phyloP scores from a whole-genome alignment of 179 eudicot genomes.

The Beta lomatogona region DNA sequence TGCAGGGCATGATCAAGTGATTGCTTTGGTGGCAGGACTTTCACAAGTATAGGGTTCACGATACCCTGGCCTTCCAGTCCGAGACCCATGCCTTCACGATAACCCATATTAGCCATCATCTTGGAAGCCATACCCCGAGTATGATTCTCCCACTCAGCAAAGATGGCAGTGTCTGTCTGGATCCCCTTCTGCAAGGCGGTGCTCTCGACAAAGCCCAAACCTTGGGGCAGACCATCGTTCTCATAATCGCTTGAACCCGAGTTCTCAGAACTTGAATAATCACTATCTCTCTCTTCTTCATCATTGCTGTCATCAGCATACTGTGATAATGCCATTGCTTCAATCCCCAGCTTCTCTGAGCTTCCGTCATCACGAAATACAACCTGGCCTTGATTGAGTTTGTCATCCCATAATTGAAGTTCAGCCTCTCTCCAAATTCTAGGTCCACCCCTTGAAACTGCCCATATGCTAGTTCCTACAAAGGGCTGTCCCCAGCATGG shows the following conservation, averaged over 20 bases:
- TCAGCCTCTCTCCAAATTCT: slow-evolving; percentile 93
- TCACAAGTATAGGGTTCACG: slow-evolving; percentile 68
- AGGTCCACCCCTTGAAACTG: slow-evolving; percentile 48
- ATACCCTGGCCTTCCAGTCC: slow-evolving; percentile 86
- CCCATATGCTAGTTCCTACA: slow-evolving; percentile 75
- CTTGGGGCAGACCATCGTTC: slow-evolving; percentile 51
- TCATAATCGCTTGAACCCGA: slow-evolving; percentile 60
- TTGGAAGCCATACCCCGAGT: slow-evolving; percentile 94
- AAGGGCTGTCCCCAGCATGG: slow-evolving; percentile 60
- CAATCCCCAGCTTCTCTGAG: slow-evolving; percentile 59
- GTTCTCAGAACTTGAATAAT: slow-evolving; percentile 46
- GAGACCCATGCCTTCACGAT: slow-evolving; percentile 93
- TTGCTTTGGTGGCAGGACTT: slow-evolving; percentile 81
- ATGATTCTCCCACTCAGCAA: slow-evolving; percentile 97
- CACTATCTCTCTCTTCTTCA: slow-evolving; percentile 55
- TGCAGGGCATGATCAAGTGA: slow-evolving; percentile 78
- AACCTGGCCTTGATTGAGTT: slow-evolving; percentile 47
- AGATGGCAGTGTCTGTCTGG: slow-evolving; percentile 85
- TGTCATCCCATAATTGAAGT: slow-evolving; percentile 82
- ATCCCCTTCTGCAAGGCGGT: slow-evolving; percentile 65
- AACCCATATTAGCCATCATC: slow-evolving; percentile 98
- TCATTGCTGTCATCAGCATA: slow-evolving; percentile 61
- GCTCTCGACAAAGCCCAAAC: slow-evolving; percentile 71
- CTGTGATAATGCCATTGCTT: slow-evolving; percentile 63
- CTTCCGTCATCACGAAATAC: slow-evolving; percentile 66